Percentiles rank a stretch among this genome's conserved stretches.
Evolutionary conservation across 2,329 filamentous ascomycete genomes (phyloP).

Genomic region (Fusarium sp.): DNA sequence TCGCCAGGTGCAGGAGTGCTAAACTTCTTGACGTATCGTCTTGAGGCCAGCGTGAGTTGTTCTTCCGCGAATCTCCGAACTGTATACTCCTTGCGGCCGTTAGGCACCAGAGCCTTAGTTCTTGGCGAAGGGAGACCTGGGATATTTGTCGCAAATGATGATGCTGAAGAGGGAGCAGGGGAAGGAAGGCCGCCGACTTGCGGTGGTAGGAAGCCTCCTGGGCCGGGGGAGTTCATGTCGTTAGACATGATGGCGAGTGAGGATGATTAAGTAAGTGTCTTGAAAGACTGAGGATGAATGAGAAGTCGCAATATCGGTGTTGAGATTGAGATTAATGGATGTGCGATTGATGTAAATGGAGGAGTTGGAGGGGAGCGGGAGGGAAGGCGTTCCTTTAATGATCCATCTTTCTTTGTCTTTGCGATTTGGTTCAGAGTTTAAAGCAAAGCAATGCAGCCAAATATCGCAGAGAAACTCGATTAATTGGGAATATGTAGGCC

Average conservation of each 20-base stretch:
- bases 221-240: constrained; percentile 31
- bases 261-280: neutral
- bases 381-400: neutral
- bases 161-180: constrained; percentile 59
- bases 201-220: constrained; percentile 62
- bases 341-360: neutral
- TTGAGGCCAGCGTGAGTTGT: constrained; percentile 60
- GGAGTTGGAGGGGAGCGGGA: neutral
- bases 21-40: constrained; percentile 68
- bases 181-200: constrained; percentile 56
- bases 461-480: neutral
- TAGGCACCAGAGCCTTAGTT: constrained; percentile 59
- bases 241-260: neutral
- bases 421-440: neutral
- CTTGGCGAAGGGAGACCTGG: constrained; percentile 63
- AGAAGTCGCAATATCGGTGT: neutral
- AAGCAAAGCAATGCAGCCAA: neutral
- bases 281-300: neutral
- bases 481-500: neutral
- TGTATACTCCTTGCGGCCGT: constrained; percentile 67
- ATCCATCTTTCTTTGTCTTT: neutral
- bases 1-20: constrained; percentile 56
- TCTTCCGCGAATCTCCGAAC: constrained; percentile 65
- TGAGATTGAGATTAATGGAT: neutral
- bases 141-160: constrained; percentile 52